Evolutionary conservation across 306 rosid species (phyloP).

Genomic region (Fragaria nilgerrensis): DNA sequence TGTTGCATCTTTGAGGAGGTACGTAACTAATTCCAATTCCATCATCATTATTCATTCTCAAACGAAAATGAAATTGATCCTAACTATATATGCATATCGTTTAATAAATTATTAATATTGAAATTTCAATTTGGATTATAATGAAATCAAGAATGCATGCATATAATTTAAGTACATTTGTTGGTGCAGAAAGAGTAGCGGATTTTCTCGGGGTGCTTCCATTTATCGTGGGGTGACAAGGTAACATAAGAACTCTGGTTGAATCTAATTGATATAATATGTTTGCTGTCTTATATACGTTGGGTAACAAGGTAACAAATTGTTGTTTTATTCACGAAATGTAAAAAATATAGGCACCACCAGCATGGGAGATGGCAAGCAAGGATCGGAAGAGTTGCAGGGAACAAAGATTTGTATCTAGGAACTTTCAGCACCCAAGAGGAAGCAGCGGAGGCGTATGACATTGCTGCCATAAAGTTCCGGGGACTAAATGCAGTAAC

Average conservation of each 20-base stretch:
- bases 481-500: slow-evolving; percentile 90
- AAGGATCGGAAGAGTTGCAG: slow-evolving; percentile 92
- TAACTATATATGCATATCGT: not conserved
- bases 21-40: not conserved
- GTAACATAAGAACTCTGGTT: slow-evolving; percentile 29
- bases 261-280: not conserved
- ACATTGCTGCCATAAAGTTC: slow-evolving; percentile 89
- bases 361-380: slow-evolving; percentile 99
- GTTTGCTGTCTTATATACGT: not conserved
- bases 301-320: slow-evolving; percentile 75
- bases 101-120: not conserved
- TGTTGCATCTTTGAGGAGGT: slow-evolving; percentile 95
- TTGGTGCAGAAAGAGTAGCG: slow-evolving; percentile 81
- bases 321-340: not conserved
- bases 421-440: slow-evolving; percentile 97
- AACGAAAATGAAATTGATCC: not conserved
- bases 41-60: not conserved
- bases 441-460: slow-evolving; percentile 97
- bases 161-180: not conserved
- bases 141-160: not conserved
- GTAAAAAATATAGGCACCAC: slow-evolving; percentile 54
- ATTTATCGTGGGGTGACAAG: slow-evolving; percentile 94
- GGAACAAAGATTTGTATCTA: slow-evolving; percentile 85
- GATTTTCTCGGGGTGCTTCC: slow-evolving; percentile 95
- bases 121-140: not conserved